Conservation (phyloP, 1,284 basidiomycete species). For the Pseudozyma hubeiensis region DNA sequence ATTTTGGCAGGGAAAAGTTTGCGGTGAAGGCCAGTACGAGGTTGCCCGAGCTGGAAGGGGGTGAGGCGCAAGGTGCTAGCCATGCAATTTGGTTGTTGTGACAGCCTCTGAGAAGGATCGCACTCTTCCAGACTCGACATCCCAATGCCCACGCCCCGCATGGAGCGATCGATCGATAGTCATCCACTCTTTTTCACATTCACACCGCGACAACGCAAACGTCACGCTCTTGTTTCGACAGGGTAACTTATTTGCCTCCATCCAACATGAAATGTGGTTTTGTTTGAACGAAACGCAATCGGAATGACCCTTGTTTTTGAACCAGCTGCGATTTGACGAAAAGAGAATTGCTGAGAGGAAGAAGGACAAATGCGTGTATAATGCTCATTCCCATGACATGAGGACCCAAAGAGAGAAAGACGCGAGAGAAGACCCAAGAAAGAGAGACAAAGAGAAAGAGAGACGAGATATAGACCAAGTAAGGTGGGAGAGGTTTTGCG, state of each 20-base stretch:
- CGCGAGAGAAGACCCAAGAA: background rate
- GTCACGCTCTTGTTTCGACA: no score
- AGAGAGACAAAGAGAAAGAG: background rate
- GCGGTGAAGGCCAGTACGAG: constrained; percentile 20
- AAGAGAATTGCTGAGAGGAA: background rate
- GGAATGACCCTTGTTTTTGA: no score
- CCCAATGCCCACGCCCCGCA: background rate
- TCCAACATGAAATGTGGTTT: no score
- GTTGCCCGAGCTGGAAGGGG: constrained; percentile 26
- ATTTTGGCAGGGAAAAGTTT: constrained; percentile 12
- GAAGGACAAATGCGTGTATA: constrained; percentile 1
- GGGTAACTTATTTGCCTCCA: no score
- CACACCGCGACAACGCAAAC: no score
- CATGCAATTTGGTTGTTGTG: constrained; percentile 64
- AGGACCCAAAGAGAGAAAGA: no score
- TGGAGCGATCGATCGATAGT: no score
- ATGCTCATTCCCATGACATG: background rate
- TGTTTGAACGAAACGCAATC: no score
- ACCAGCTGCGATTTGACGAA: background rate
- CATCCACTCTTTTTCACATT: no score
- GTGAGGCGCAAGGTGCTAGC: constrained; percentile 54
- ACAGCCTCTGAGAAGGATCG: no score
- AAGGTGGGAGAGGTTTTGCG: background rate
- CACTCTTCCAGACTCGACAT: background rate
- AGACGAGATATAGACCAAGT: background rate